A percentile compares a stretch with the other conserved stretches of the same genome.
Evolutionary conservation across 78 protist species (phyloP).

Genomic region (slime mould (Dictyostelium discoideum)): DNA sequence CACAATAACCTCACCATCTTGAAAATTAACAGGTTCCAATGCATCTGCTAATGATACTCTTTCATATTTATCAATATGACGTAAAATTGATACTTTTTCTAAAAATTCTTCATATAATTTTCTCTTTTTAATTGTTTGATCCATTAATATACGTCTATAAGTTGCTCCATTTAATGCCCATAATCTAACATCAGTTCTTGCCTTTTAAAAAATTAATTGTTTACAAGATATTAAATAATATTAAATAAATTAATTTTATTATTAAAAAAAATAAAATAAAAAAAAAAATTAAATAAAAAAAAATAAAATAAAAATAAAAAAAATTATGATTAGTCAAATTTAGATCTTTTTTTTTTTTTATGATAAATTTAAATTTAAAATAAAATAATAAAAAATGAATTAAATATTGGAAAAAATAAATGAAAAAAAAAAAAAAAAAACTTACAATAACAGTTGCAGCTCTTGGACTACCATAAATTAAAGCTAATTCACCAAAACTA

Average conservation of each 20-base stretch:
- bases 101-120: slow-evolving; percentile 91
- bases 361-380: no score
- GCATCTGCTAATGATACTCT: slow-evolving; percentile 88
- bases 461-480: slow-evolving; percentile 92
- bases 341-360: not conserved
- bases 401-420: not conserved
- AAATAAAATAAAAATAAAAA: not conserved
- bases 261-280: not conserved
- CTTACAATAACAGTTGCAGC: slow-evolving; percentile 93
- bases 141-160: slow-evolving; percentile 89
- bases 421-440: not conserved
- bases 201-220: not conserved
- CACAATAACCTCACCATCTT: slow-evolving; percentile 80
- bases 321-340: not conserved
- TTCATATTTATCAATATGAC: slow-evolving; percentile 83
- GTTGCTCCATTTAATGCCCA: slow-evolving; percentile 92
- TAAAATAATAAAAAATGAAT: no score
- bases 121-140: slow-evolving; percentile 87
- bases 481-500: slow-evolving; percentile 92
- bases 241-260: no score
- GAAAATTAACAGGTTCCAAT: slow-evolving; percentile 75
- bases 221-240: no score
- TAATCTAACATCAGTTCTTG: slow-evolving; percentile 47
- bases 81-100: slow-evolving; percentile 82
- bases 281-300: not conserved